These are phyloP conservation scores for Pseudocercospora ulei DNA, from an alignment of 2,329 filamentous ascomycete species.

Conservation along the genomic window DNA sequence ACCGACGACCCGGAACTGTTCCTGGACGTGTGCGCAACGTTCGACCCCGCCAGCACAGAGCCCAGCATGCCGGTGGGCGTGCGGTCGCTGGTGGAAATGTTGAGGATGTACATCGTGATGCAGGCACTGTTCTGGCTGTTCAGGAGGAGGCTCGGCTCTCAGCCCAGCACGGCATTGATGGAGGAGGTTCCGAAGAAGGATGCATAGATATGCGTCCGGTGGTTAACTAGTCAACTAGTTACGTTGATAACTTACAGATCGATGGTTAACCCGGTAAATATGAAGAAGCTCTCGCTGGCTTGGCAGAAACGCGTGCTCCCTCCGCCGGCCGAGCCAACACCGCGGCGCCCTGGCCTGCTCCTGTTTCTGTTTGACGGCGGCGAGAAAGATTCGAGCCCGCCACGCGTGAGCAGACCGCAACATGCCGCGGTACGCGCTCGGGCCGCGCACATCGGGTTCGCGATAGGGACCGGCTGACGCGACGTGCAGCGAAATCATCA, in stretches of 20 bases:
- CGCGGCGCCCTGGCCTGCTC: too few relatives aligned
- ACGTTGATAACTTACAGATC: too few relatives aligned
- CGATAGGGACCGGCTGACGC: slow-evolving; percentile 14
- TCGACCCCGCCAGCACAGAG: slow-evolving; percentile 32
- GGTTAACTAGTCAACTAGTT: too few relatives aligned
- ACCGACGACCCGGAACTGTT: slow-evolving; percentile 71
- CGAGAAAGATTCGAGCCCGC: neutral
- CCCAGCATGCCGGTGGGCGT: slow-evolving; percentile 15
- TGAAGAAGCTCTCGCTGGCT: neutral
- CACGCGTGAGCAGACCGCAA: slow-evolving; percentile 5
- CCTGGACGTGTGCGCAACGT: slow-evolving; percentile 48
- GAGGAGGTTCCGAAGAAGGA: slow-evolving; percentile 12
- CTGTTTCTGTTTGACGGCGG: too few relatives aligned
- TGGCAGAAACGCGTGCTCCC: slow-evolving; percentile 7
- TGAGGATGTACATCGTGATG: slow-evolving; percentile 20
- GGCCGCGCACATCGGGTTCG: neutral
- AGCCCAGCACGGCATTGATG: slow-evolving; percentile 14
- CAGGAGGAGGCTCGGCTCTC: slow-evolving; percentile 13
- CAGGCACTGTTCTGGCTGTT: slow-evolving; percentile 21
- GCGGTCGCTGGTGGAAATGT: slow-evolving; percentile 15
- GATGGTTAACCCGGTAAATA: neutral
- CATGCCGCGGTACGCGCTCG: slow-evolving; percentile 15
- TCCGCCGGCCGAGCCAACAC: too few relatives aligned
- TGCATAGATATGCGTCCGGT: neutral
- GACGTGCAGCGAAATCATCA: slow-evolving; percentile 84